phyloP scores from a whole-genome alignment of 2,329 filamentous ascomycete genomes.

The Chrysosphaeria jannelii region DNA sequence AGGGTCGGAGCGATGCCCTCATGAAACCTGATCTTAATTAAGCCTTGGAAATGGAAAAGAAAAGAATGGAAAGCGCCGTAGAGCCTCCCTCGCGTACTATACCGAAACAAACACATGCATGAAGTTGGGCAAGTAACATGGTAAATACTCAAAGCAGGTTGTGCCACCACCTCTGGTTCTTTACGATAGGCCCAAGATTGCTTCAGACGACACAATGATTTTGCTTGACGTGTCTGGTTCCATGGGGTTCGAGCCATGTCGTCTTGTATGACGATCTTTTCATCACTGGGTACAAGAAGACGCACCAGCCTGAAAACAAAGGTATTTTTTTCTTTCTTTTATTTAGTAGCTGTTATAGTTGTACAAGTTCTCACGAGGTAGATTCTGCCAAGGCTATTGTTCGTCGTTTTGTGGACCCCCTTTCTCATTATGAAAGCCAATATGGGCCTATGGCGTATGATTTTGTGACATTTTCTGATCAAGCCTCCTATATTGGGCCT shows the following conservation, averaged over 20 bases:
- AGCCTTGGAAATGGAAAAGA: constrained; percentile 13
- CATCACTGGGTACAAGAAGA: constrained; percentile 10
- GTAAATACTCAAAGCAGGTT: constrained; percentile 16
- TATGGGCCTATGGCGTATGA: constrained; percentile 14
- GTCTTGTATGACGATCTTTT: constrained; percentile 15
- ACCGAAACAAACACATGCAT: no score
- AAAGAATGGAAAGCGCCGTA: constrained; percentile 13
- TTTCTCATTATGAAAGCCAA: constrained; percentile 14
- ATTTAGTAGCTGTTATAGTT: neutral
- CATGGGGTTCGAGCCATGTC: constrained; percentile 14
- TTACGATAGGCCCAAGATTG: constrained; percentile 10
- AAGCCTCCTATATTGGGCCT: constrained; percentile 11
- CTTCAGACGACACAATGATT: constrained; percentile 16
- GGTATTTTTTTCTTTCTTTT: neutral
- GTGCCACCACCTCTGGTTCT: constrained; percentile 11
- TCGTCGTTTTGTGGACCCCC: constrained; percentile 14
- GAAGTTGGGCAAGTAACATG: no score
- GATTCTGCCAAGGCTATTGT: constrained; percentile 15
- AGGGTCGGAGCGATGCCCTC: constrained; percentile 8
- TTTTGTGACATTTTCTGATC: constrained; percentile 13
- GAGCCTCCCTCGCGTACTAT: constrained; percentile 14
- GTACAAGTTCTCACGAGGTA: no score
- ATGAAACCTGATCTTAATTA: constrained; percentile 15
- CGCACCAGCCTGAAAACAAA: constrained; percentile 16
- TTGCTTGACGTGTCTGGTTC: constrained; percentile 17